phyloP scores from a whole-genome alignment of 257 asterid species.

The Solanum chmielewskii region DNA sequence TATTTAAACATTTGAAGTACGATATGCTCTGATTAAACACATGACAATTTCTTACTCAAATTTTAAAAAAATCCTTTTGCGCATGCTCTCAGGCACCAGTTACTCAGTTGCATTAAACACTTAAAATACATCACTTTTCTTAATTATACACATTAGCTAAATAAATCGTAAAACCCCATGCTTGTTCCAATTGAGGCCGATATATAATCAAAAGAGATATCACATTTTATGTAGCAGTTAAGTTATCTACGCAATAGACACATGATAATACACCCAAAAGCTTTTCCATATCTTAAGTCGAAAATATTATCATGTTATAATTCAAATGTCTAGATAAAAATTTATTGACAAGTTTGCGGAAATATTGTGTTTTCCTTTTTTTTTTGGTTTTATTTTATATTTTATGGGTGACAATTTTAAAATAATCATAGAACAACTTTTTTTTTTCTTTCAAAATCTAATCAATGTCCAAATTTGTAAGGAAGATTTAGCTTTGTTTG shows the following conservation, averaged over 20 bases:
- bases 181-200: neutral
- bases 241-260: neutral
- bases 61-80: neutral
- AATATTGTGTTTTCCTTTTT: neutral
- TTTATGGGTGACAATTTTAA: neutral
- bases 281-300: neutral
- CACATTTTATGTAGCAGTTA: neutral
- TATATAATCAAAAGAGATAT: neutral
- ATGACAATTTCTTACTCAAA: neutral
- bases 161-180: neutral
- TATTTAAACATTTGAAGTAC: neutral
- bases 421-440: neutral
- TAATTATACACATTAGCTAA: neutral
- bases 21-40: neutral
- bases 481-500: neutral
- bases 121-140: neutral
- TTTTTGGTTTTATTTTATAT: neutral
- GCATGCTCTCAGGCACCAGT: neutral
- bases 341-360: neutral
- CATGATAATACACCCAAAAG: neutral
- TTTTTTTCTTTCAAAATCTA: neutral
- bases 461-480: neutral
- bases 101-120: no score
- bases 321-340: neutral
- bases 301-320: neutral